A percentile compares a stretch with the other conserved stretches of the same genome.
These are phyloP conservation scores for Russula vinacea DNA, from an alignment of 768 basidiomycete genomes.

Conservation along the genomic window DNA sequence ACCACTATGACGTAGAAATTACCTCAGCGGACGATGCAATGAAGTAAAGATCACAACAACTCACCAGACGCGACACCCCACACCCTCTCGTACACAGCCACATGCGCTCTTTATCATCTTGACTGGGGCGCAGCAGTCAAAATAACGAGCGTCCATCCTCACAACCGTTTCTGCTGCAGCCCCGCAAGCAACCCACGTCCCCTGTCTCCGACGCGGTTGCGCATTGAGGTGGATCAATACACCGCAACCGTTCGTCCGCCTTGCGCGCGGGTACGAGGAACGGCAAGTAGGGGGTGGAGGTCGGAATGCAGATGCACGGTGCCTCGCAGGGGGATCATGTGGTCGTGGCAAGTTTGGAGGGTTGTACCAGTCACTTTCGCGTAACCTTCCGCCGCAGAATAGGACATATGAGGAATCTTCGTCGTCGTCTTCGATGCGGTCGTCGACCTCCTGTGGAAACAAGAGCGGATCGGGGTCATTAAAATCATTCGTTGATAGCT, in stretches of 20 bases:
- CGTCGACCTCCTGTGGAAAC: slow-evolving; percentile 16
- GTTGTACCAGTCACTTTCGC: slow-evolving; percentile 23
- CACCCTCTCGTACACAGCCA: slow-evolving; percentile 63
- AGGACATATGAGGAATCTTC: slow-evolving; percentile 37
- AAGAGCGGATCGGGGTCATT: slow-evolving; percentile 26
- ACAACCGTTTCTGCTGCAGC: slow-evolving; percentile 54
- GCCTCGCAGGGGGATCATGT: slow-evolving; percentile 38
- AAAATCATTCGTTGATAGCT: slow-evolving; percentile 10
- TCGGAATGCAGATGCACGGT: slow-evolving; percentile 32
- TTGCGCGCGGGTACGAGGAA: slow-evolving; percentile 28
- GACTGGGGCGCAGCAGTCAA: slow-evolving; percentile 48
- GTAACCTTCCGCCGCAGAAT: slow-evolving; percentile 40
- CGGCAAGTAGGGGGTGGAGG: slow-evolving; percentile 24
- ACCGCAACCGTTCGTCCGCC: slow-evolving; percentile 58
- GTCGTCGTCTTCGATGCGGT: slow-evolving; percentile 33
- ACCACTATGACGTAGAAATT: slow-evolving; percentile 43
- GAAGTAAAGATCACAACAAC: slow-evolving; percentile 25
- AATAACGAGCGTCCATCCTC: slow-evolving; percentile 55
- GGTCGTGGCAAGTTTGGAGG: slow-evolving; percentile 19
- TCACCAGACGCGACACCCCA: slow-evolving; percentile 62
- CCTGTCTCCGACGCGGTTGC: slow-evolving; percentile 48
- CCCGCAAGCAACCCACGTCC: slow-evolving; percentile 58
- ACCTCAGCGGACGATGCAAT: slow-evolving; percentile 15
- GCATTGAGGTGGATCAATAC: slow-evolving; percentile 56
- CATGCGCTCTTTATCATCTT: slow-evolving; percentile 55